phyloP scores from a whole-genome alignment of 441 rosid species.

The Corymbia calophylla region DNA sequence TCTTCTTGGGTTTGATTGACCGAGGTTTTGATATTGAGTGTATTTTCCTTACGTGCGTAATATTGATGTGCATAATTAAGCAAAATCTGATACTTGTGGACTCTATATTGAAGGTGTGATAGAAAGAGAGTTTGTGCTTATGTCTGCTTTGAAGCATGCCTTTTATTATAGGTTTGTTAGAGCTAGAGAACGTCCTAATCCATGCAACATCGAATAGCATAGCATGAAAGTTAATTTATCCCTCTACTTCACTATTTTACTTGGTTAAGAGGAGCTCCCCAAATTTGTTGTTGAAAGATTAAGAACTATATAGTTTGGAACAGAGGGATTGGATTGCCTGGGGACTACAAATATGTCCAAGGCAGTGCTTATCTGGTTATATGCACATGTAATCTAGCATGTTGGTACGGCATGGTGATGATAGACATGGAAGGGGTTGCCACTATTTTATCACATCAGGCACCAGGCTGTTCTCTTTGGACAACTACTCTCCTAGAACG shows the following conservation, averaged over 20 bases:
- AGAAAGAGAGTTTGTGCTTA: background rate
- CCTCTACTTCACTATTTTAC: background rate
- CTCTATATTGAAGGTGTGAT: background rate
- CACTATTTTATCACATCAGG: background rate
- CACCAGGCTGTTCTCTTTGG: background rate
- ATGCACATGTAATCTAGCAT: background rate
- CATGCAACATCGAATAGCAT: background rate
- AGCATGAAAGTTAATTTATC: background rate
- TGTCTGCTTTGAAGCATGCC: background rate
- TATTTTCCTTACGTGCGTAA: background rate
- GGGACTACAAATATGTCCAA: background rate
- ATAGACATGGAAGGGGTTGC: background rate
- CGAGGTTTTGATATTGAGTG: background rate
- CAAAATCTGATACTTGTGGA: background rate
- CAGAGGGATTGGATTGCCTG: background rate
- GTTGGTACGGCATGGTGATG: background rate
- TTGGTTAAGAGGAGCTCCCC: background rate
- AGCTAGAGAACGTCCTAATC: background rate
- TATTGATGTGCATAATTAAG: background rate
- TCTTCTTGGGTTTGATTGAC: background rate
- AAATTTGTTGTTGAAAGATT: background rate
- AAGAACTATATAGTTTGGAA: background rate
- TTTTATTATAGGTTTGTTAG: background rate
- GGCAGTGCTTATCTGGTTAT: background rate
- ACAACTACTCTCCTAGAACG: background rate